Percentiles rank a stretch among this genome's conserved stretches.
phyloP scores from a whole-genome alignment of 73 alveolate genomes.

The Uronychia binucleata region DNA sequence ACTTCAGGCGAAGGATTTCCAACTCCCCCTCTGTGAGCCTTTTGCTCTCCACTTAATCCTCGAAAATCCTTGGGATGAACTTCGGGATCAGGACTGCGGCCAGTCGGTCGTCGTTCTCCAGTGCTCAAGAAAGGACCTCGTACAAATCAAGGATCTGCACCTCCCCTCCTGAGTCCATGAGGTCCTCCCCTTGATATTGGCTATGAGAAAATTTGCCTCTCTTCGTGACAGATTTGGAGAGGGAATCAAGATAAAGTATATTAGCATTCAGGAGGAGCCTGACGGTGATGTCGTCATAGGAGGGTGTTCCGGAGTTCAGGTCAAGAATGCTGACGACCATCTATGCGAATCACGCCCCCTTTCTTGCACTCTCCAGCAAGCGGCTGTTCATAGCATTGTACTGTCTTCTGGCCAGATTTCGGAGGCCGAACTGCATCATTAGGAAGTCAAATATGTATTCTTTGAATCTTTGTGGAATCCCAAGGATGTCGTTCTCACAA shows the following conservation, averaged over 20 bases:
- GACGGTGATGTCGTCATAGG: neutral
- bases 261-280: neutral
- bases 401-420: neutral
- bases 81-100: neutral
- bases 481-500: neutral
- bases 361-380: neutral
- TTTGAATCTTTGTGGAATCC: neutral
- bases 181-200: neutral
- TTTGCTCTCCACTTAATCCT: neutral
- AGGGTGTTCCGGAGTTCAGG: neutral
- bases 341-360: neutral
- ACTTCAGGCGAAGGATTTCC: neutral
- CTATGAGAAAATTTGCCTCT: neutral
- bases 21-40: neutral
- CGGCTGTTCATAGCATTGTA: neutral
- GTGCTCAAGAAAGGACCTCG: neutral
- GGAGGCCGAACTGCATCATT: neutral
- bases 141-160: neutral
- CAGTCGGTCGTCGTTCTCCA: neutral
- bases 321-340: neutral
- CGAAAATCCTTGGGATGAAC: neutral
- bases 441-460: neutral
- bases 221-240: neutral
- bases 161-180: neutral
- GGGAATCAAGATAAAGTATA: neutral